Conservation (phyloP, 371 early-diverging fungal genomes). For the Mucor ambiguus region DNA sequence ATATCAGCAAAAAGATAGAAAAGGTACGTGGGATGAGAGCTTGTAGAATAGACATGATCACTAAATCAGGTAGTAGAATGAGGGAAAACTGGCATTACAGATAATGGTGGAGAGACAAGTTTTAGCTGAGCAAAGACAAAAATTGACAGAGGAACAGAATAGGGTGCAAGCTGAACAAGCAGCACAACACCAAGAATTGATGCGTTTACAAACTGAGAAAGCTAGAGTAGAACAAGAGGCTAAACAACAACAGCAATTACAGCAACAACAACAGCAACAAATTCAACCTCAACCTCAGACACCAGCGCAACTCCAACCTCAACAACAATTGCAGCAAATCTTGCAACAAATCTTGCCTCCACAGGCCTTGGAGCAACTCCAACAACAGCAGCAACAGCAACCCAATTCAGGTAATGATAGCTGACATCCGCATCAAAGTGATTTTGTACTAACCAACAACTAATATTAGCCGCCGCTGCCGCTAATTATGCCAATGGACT, state of each 20-base stretch:
- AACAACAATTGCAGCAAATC: slow-evolving; percentile 12
- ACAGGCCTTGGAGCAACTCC: slow-evolving; percentile 13
- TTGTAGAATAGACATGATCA: neutral
- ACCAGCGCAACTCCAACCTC: slow-evolving; percentile 2
- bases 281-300: neutral
- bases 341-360: slow-evolving; percentile 26
- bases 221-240: slow-evolving; percentile 31
- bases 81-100: slow-evolving; percentile 22
- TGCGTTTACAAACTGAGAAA: slow-evolving; percentile 42
- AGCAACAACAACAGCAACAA: slow-evolving; percentile 14
- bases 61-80: slow-evolving; percentile 11
- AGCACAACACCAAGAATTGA: slow-evolving; percentile 41
- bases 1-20: slow-evolving; percentile 20
- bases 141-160: slow-evolving; percentile 42
- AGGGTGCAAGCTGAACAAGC: slow-evolving; percentile 49
- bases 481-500: slow-evolving; percentile 32
- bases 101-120: slow-evolving; percentile 38
- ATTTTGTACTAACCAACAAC: neutral
- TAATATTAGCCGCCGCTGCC: neutral
- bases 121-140: slow-evolving; percentile 36
- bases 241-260: slow-evolving; percentile 5
- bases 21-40: slow-evolving; percentile 17
- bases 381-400: slow-evolving; percentile 4
- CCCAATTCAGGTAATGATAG: slow-evolving; percentile 1
- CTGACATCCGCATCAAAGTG: neutral